phyloP scores from a whole-genome alignment of 225 moss, liverwort and hornwort genomes.

The Antitrichia curtipendula region DNA sequence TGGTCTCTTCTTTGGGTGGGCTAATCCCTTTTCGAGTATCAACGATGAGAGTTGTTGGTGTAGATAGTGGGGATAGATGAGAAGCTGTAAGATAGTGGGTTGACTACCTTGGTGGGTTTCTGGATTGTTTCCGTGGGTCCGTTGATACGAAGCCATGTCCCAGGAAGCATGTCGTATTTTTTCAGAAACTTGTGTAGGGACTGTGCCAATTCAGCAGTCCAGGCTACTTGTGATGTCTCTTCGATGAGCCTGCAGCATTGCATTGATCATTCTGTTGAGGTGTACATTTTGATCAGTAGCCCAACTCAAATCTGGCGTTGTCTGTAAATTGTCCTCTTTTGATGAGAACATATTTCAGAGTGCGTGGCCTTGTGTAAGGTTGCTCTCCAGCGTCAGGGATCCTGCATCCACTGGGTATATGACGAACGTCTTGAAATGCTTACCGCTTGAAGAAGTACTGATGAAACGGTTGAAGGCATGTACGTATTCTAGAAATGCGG shows the following conservation, averaged over 20 bases:
- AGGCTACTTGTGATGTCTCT: not conserved
- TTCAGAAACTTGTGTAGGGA: not conserved
- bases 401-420: not conserved
- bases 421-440: not conserved
- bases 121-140: not conserved
- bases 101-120: not conserved
- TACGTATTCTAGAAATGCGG: not conserved
- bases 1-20: not conserved
- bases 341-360: not conserved
- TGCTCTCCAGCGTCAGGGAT: not conserved
- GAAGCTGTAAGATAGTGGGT: not conserved
- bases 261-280: not conserved
- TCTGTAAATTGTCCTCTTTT: not conserved
- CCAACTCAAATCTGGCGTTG: not conserved
- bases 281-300: not conserved
- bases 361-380: not conserved
- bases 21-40: not conserved
- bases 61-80: not conserved
- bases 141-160: not conserved
- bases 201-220: slow-evolving; percentile 19
- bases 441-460: too few relatives aligned
- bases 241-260: not conserved
- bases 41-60: not conserved
- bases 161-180: not conserved
- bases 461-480: not conserved